Evolutionary conservation across 2,329 filamentous ascomycete species (phyloP).

Genomic region (Cladosporium cucumerinum): DNA sequence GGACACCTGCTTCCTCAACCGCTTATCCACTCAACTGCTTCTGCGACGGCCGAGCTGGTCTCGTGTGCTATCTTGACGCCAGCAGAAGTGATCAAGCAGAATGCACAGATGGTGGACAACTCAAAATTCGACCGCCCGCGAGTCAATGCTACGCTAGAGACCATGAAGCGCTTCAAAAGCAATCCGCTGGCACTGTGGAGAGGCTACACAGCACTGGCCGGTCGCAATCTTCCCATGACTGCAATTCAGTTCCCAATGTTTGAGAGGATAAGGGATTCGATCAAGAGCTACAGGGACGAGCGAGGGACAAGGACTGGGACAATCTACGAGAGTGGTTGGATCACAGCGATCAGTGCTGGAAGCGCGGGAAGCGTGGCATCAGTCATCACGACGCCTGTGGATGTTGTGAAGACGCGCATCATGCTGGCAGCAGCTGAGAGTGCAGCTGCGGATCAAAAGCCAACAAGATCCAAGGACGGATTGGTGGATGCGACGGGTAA

Average conservation of each 20-base stretch:
- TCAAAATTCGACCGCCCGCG: constrained; percentile 31
- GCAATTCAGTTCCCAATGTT: constrained; percentile 87
- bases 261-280: constrained; percentile 61
- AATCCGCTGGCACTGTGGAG: constrained; percentile 56
- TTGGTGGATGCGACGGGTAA: constrained; percentile 43
- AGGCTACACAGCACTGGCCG: constrained; percentile 78
- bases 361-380: constrained; percentile 71
- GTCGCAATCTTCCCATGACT: constrained; percentile 81
- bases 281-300: constrained; percentile 47
- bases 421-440: constrained; percentile 65
- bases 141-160: constrained; percentile 54
- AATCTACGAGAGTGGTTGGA: constrained; percentile 63
- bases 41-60: constrained; percentile 73
- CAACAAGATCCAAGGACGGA: constrained; percentile 18
- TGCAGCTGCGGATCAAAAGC: constrained; percentile 26
- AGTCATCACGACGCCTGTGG: constrained; percentile 80
- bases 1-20: constrained; percentile 58
- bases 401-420: constrained; percentile 85
- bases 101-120: constrained; percentile 74
- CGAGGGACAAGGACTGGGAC: constrained; percentile 37
- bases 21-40: constrained; percentile 69
- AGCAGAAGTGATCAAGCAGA: constrained; percentile 89
- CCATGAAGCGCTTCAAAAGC: constrained; percentile 55
- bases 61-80: constrained; percentile 85
- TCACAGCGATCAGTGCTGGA: constrained; percentile 73